phyloP scores from a whole-genome alignment of 2,329 filamentous ascomycete genomes.

The Shiraia bambusicola region DNA sequence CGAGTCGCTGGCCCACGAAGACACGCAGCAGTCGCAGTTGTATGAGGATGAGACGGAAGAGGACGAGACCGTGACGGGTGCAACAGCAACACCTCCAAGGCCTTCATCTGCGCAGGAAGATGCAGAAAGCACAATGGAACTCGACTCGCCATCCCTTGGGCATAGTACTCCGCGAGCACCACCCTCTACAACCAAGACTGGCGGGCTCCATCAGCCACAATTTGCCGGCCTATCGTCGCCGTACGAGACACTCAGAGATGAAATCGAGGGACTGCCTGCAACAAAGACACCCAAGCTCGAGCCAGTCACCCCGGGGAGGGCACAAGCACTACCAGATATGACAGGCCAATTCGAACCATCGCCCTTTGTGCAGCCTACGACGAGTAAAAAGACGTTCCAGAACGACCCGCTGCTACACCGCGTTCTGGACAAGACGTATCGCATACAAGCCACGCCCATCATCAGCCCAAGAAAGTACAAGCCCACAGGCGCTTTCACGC shows the following conservation, averaged over 20 bases:
- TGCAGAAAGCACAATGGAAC: constrained; percentile 62
- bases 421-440: constrained; percentile 93
- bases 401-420: constrained; percentile 84
- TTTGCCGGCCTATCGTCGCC: constrained; percentile 72
- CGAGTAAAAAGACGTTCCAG: constrained; percentile 39
- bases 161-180: constrained; percentile 62
- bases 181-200: constrained; percentile 18
- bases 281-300: constrained; percentile 31
- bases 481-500: constrained; percentile 40
- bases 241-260: constrained; percentile 71
- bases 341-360: constrained; percentile 49
- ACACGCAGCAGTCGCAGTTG: constrained; percentile 40
- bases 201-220: constrained; percentile 37
- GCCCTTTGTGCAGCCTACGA: constrained; percentile 52
- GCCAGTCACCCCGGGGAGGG: constrained; percentile 41
- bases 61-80: constrained; percentile 31
- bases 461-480: constrained; percentile 59
- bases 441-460: constrained; percentile 87
- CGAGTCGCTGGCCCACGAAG: constrained; percentile 56
- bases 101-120: constrained; percentile 39
- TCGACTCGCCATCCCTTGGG: constrained; percentile 60
- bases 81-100: constrained; percentile 49
- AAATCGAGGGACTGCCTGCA: constrained; percentile 67
- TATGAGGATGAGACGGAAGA: constrained; percentile 50
- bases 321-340: constrained; percentile 45